Evolutionary conservation across 2,329 filamentous ascomycete genomes (phyloP), one percentile per base, ranked within the genome.

Genomic region (Aureobasidium uvarum): DNA sequence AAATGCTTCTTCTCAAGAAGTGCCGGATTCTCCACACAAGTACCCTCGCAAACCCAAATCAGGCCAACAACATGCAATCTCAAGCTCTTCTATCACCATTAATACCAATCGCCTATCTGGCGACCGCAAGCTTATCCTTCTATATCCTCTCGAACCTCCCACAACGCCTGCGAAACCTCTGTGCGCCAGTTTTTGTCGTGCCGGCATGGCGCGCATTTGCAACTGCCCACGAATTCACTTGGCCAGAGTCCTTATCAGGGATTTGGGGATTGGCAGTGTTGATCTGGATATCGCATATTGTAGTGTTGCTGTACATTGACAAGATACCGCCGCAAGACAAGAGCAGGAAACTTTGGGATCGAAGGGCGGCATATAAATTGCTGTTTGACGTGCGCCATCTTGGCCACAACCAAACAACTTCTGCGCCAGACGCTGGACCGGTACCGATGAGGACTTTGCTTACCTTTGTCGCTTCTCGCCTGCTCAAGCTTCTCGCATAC

Each of bases 301-400:
- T 31, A 1, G 36, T 28, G 2, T 23, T 48, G 23, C 11, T 62
- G 8, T 62, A 62, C 58, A 36, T 62, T 28, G 58, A 62, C 28
- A 36, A 62, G 46, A 25, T 62, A 2, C 41, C 31, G 16, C 1
- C 16, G 11, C 41, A 38, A 18, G 14, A 16, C 23, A 46, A 62
- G 25, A 38, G 10, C 58, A 62, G 58, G 14, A 36, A 62, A 18
- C 58, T 38, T 5, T 62, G 58, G 58, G 46, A 62, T 14, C 50
- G 43, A 2, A 43, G 31, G 18, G 54, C 54, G 3, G 38, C 54
- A 31, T 56, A 56, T 5, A 56, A 56, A 38, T 38, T 56, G 13
- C 54, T 56, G 20, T 56, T 56, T 13, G 54, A 62, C 39, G 43
- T 51, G 16, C 58, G 58, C 10, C 58, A 38, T 8, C 20, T 62